Base-by-base conservation (phyloP, 208 protist genomes). In the Trypanosoma congolense region DNA sequence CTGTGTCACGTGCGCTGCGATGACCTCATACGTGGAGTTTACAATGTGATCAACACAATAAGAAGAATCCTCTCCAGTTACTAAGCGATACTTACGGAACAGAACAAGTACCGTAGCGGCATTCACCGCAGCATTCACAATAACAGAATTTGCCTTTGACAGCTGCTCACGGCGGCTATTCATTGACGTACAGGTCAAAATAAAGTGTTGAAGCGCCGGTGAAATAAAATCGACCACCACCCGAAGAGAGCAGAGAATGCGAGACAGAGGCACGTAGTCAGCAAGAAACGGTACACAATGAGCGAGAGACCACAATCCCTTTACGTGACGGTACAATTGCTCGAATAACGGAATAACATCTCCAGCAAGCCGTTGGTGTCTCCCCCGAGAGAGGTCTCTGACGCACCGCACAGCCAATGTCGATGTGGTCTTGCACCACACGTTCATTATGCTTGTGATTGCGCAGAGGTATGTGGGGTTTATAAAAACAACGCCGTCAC, bases 181-280 rank as follows among this genome's bases (percentile, higher is more conserved):
- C 18, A 94, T 69, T 14, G 63, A 59, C 12, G 80, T 70, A 63
- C 79, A 88, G 18, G 75, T 78, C 24, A 94, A 67, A n/a, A 90
- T 45, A 63, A 90, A 90, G 64, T 94, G 87, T 61, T 94, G 87
- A 35, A 94, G 67, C 21, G 84, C 48, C 0, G 87, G 87, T 16
- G 77, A 82, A 8, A 90, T 41, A 0, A 94, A 70, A 52, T 94
- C 87, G 30, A 87, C 78, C 14, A 90, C 60, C 46, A 94, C 59
- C 42, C 87, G 80, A 54, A 94, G 65, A 25, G 59, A 52, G 9
- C 79, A 73, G 22, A 94, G 62, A 2, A 73, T 70, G 5, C 72
- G 71, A 6, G 65, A 49, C 3, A 88, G 29, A 4, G 55, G 44
- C 1, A 94, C 18, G 57, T 91, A 94, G 61, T 90, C 82, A 8